Conservation (phyloP, 139 green algal genomes). For the Trebouxia sp. region DNA sequence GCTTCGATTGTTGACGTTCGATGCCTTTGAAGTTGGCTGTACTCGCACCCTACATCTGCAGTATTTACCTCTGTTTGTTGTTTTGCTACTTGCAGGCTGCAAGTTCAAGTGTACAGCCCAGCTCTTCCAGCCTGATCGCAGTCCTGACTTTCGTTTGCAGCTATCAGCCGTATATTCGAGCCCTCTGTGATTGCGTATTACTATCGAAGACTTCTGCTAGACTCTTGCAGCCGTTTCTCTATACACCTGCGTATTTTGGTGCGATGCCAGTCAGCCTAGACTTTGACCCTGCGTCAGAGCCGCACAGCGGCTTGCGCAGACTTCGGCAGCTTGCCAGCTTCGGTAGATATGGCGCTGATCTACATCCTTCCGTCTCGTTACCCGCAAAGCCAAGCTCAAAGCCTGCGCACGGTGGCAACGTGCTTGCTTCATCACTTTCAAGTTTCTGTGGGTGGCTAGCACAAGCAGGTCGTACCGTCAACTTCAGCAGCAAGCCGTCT, state of each 20-base stretch:
- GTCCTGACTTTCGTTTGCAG: no score
- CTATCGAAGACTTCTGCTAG: no score
- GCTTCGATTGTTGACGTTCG: no score
- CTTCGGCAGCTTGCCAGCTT: slow-evolving; percentile 16
- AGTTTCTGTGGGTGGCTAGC: background rate
- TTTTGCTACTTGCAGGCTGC: no score
- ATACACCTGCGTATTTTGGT: background rate
- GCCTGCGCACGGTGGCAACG: background rate
- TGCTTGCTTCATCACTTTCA: slow-evolving; percentile 15
- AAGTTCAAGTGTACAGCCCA: no score
- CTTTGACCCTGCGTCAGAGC: background rate
- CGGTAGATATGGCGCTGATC: background rate
- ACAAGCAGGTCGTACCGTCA: background rate
- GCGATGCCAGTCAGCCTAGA: background rate
- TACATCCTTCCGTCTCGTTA: background rate
- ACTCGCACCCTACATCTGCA: no score
- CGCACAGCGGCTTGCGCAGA: background rate
- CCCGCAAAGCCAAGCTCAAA: no score
- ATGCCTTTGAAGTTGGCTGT: no score
- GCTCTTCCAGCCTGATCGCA: no score
- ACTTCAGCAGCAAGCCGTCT: background rate
- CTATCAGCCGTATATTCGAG: no score
- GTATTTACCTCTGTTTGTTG: no score
- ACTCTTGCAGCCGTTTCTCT: background rate
- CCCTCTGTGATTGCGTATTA: no score